These are phyloP conservation scores for Venturia carpophila DNA, from an alignment of 2,329 filamentous ascomycete species.

Conservation along the genomic window DNA sequence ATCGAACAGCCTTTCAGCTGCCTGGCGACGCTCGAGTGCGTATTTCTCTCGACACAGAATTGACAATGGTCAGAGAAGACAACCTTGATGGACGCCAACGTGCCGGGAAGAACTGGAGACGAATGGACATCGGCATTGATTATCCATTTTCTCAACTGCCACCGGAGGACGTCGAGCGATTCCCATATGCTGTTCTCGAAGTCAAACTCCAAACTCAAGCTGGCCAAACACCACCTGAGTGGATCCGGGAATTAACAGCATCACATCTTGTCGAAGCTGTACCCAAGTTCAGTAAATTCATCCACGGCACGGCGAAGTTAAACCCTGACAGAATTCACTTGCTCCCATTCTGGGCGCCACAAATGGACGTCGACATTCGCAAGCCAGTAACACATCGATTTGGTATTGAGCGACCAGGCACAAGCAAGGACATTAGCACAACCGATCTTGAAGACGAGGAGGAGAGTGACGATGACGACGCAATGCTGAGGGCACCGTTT, in stretches of 20 bases:
- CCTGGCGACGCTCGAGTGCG: conserved; percentile 92
- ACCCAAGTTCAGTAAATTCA: conserved; percentile 98
- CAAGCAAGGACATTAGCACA: conserved; percentile 66
- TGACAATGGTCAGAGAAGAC: conserved; percentile 92
- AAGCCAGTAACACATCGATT: conserved; percentile 85
- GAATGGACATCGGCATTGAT: conserved; percentile 96
- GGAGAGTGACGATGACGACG: conserved; percentile 52
- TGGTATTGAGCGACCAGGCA: conserved; percentile 73
- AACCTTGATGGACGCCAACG: conserved; percentile 75
- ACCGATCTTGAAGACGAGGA: conserved; percentile 72
- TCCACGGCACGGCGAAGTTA: conserved; percentile 82
- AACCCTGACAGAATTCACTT: conserved; percentile 84
- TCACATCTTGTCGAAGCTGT: conserved; percentile 98
- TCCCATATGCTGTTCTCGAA: conserved; percentile 92
- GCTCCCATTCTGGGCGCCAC: conserved; percentile 93
- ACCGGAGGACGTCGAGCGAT: conserved; percentile 74
- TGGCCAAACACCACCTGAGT: conserved; percentile 89
- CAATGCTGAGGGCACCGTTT: conserved; percentile 25
- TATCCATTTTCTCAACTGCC: conserved; percentile 88
- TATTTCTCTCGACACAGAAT: conserved; percentile 91
- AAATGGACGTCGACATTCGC: conserved; percentile 96
- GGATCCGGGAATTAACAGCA: conserved; percentile 87
- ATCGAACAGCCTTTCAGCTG: conserved; percentile 94
- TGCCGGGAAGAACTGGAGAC: conserved; percentile 83
- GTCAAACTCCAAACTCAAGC: conserved; percentile 96